Evolutionary conservation across 371 early-diverging fungal species (phyloP).

Genomic region (Lichtheimia hyalospora): DNA sequence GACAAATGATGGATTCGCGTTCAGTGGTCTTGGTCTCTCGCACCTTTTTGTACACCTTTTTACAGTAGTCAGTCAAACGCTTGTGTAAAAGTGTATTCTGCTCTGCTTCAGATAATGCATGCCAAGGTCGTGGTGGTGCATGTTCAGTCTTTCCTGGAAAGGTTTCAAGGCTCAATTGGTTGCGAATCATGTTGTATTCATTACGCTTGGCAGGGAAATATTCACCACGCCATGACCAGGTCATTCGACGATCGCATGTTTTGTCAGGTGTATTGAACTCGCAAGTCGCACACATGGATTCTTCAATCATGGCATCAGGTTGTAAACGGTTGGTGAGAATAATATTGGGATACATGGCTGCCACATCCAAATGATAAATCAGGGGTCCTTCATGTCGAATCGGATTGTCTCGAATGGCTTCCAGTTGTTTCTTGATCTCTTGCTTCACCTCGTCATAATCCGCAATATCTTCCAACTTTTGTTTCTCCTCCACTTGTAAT

Average conservation of each 20-base stretch:
- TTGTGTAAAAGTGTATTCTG: constrained; percentile 77
- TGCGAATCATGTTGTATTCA: constrained; percentile 92
- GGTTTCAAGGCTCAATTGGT: constrained; percentile 81
- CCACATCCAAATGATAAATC: constrained; percentile 99
- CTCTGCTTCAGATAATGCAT: constrained; percentile 64
- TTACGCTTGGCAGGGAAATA: constrained; percentile 88
- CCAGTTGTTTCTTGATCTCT: constrained; percentile 47
- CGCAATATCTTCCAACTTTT: constrained; percentile 63
- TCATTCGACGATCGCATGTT: constrained; percentile 93
- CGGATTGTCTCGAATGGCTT: constrained; percentile 72
- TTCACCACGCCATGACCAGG: constrained; percentile 99
- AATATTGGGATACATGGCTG: constrained; percentile 99
- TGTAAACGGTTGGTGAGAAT: constrained; percentile 99
- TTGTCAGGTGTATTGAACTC: constrained; percentile 91
- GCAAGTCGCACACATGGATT: constrained; percentile 92
- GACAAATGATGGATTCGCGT: constrained; percentile 93
- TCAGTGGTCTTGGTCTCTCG: constrained; percentile 80
- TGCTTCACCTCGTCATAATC: constrained; percentile 78
- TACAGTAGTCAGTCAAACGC: constrained; percentile 86
- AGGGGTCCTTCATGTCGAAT: constrained; percentile 80
- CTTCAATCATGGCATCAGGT: constrained; percentile 96
- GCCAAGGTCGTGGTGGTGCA: constrained; percentile 65
- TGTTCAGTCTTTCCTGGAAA: constrained; percentile 65
- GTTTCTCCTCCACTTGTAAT: constrained; percentile 81
- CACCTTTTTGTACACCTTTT: constrained; percentile 88